Conservation (phyloP, 2,329 filamentous ascomycete species). For the Paraphaeosphaeria minitans region DNA sequence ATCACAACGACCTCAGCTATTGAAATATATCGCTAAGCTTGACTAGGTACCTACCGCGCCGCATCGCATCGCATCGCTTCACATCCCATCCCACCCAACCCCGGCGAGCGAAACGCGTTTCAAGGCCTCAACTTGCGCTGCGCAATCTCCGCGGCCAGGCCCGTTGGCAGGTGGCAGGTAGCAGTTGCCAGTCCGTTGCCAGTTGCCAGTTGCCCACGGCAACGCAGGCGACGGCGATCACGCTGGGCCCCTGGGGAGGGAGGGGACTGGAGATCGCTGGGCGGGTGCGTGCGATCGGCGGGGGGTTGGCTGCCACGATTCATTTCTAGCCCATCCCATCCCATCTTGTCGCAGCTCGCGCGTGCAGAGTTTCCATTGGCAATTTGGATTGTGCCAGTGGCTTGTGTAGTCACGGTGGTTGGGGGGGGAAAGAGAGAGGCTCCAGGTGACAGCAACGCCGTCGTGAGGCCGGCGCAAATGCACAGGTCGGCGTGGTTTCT, state of each 20-base stretch:
- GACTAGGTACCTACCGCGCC: not conserved
- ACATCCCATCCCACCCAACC: not conserved
- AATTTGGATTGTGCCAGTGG: too few relatives aligned
- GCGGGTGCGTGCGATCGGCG: not conserved
- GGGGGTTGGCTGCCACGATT: not conserved
- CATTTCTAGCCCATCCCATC: not conserved
- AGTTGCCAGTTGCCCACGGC: not conserved
- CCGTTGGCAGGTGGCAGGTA: not conserved
- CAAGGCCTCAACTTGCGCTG: too few relatives aligned
- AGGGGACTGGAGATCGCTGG: not conserved
- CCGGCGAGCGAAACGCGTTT: too few relatives aligned
- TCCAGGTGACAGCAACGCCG: too few relatives aligned
- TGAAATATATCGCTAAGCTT: slow-evolving; percentile 5
- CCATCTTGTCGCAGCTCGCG: too few relatives aligned
- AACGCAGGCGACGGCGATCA: not conserved
- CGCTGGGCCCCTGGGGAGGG: too few relatives aligned
- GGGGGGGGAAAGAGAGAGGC: too few relatives aligned
- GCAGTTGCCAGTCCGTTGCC: too few relatives aligned
- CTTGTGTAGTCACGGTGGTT: too few relatives aligned
- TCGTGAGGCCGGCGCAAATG: not conserved
- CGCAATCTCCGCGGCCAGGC: too few relatives aligned
- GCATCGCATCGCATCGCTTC: not conserved
- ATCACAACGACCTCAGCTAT: slow-evolving; percentile 1
- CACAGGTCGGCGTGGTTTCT: not conserved
- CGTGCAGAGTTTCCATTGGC: too few relatives aligned